Evolutionary conservation across 331 rosid genomes (phyloP).

Genomic region (Spiraea crenata): DNA sequence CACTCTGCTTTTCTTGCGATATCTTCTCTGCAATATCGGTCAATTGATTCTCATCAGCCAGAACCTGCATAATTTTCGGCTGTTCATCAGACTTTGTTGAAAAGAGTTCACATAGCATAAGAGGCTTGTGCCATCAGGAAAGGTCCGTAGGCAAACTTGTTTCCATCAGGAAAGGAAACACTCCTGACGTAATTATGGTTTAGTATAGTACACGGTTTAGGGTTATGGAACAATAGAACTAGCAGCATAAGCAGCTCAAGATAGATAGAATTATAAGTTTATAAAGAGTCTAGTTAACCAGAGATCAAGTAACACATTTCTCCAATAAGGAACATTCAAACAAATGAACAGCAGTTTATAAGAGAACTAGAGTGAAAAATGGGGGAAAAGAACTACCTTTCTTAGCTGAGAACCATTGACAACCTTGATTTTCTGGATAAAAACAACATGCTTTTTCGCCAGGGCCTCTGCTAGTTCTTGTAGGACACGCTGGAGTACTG

Average conservation of each 20-base stretch:
- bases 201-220: too few species aligned
- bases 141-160: neutral
- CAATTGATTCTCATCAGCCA: slow-evolving; percentile 68
- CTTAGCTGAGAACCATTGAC: slow-evolving; percentile 67
- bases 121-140: neutral
- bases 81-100: slow-evolving; percentile 10
- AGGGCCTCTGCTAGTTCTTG: slow-evolving; percentile 78
- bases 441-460: slow-evolving; percentile 51
- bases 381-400: slow-evolving; percentile 49
- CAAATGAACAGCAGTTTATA: neutral
- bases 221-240: neutral
- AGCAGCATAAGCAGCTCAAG: neutral
- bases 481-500: slow-evolving; percentile 75
- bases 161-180: neutral
- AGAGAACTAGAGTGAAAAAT: slow-evolving; percentile 10
- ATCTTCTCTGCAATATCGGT: slow-evolving; percentile 44
- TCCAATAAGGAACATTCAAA: neutral
- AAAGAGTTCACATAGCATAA: neutral
- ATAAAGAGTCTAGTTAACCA: neutral
- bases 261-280: neutral
- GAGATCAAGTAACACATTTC: too few species aligned
- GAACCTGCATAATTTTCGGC: slow-evolving; percentile 51
- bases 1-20: slow-evolving; percentile 42
- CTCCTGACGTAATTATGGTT: too few species aligned
- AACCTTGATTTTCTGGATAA: slow-evolving; percentile 54